Evolutionary conservation across 2,329 filamentous ascomycete species (phyloP), one percentile per base, ranked within the genome.

Genomic region (Falciphora oryzae): DNA sequence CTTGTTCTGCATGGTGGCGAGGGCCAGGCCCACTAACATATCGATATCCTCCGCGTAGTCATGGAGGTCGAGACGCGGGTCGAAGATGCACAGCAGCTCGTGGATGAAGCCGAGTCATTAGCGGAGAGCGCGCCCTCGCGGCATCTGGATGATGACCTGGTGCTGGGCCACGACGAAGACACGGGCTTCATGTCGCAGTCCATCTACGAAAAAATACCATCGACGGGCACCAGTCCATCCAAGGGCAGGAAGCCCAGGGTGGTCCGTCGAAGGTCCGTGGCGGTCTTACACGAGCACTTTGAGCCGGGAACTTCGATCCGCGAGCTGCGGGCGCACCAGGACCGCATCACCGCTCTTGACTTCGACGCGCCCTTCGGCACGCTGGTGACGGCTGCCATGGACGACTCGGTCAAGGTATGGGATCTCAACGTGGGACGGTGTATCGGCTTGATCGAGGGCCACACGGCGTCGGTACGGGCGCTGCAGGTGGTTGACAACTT

Each of bases 281-380:
- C 94, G 10, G 91, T 98, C 65, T 80, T 98, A 65, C 95, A 99
- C 77, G 95, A 98, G 76, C 93, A 98, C 76, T 92, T 97, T 74
- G 89, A 96, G 68, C 89, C 94, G 4, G 95, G 95, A 25, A 93
- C 91, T 44, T 87, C 85, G 71, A 97, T 99, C 71, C 90, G 90
- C 69, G 92, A 97, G 74, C 84, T 98, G 65, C 89, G 91, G 69
- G 93, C 94, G 2, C 95, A 99, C 75, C 88, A 87, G 63, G 95
- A 99, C 74, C 85, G 85, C 65, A 90, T 99, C 67, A 96, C 93
- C 0, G 90, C 94, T 10, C 76, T 99, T 67, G 95, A 98, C 77
- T 99, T 99, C 75, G 95, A 99, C 74, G 90, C 90, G n/a, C 95
- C 95, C 0, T 98, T 98, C 75, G 95, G 95, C 22, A 96, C 92